phyloP scores from a whole-genome alignment of 805 yeast species.

The Candida verbasci region DNA sequence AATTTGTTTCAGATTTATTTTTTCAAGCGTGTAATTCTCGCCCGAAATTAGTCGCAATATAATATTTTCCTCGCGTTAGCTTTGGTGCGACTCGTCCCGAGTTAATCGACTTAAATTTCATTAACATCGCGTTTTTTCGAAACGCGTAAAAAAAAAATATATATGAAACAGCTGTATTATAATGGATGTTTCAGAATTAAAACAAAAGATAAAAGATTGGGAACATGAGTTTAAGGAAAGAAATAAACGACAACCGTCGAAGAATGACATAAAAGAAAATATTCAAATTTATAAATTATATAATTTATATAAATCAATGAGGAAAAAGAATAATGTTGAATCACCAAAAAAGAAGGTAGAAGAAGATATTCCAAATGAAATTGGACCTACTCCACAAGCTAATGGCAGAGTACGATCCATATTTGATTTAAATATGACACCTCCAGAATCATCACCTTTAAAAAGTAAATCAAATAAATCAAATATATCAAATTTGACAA shows the following conservation, averaged over 20 bases:
- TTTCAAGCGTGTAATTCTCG: no score
- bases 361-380: slow-evolving; percentile 21
- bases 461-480: slow-evolving; percentile 12
- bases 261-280: slow-evolving; percentile 30
- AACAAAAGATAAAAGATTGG: slow-evolving; percentile 35
- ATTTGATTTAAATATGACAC: slow-evolving; percentile 52
- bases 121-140: no score
- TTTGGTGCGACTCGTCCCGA: no score
- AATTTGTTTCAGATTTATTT: no score
- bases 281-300: slow-evolving; percentile 25
- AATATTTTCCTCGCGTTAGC: no score
- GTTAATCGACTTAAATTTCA: no score
- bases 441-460: slow-evolving; percentile 41
- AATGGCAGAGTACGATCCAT: slow-evolving; percentile 72
- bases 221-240: slow-evolving; percentile 28
- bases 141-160: no score
- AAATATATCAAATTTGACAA: not conserved
- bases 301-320: slow-evolving; percentile 23
- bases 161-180: no score
- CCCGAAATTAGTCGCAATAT: no score
- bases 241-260: slow-evolving; percentile 28
- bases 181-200: slow-evolving; percentile 14
- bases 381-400: slow-evolving; percentile 88
- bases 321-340: slow-evolving; percentile 1
- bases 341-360: not conserved